Evolutionary conservation across 192 early-diverging fungal species (phyloP).

Genomic region (Lobosporangium transversale): DNA sequence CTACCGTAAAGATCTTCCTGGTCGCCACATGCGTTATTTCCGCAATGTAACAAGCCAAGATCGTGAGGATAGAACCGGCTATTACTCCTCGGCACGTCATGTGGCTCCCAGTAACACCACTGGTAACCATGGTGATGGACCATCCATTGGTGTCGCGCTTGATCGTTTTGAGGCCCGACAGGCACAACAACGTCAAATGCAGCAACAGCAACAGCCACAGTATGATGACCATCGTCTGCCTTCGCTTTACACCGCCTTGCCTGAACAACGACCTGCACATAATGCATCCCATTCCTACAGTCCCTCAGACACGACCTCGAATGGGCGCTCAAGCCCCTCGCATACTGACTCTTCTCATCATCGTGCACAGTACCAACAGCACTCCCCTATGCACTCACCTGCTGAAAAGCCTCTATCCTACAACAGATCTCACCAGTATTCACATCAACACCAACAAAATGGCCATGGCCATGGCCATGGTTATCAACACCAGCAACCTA

Average conservation of each 20-base stretch:
- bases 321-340: slow-evolving; percentile 21
- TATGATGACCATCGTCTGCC: slow-evolving; percentile 32
- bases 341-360: slow-evolving; percentile 10
- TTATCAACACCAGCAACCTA: slow-evolving; percentile 8
- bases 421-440: slow-evolving; percentile 5
- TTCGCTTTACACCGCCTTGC: slow-evolving; percentile 36
- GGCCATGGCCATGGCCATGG: slow-evolving; percentile 12
- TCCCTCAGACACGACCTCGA: slow-evolving; percentile 16
- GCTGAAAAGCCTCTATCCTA: slow-evolving; percentile 17
- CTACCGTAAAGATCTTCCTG: slow-evolving; percentile 44
- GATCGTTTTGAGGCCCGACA: slow-evolving; percentile 32
- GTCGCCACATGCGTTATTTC: slow-evolving; percentile 52
- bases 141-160: slow-evolving; percentile 33
- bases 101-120: slow-evolving; percentile 49
- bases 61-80: slow-evolving; percentile 38
- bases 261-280: slow-evolving; percentile 25
- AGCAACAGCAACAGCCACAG: slow-evolving; percentile 13
- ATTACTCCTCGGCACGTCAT: slow-evolving; percentile 48
- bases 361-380: slow-evolving; percentile 7
- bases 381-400: slow-evolving; percentile 30
- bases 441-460: not conserved
- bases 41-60: slow-evolving; percentile 51
- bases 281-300: slow-evolving; percentile 13
- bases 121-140: slow-evolving; percentile 50
- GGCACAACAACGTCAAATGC: slow-evolving; percentile 16